These are phyloP conservation scores for Leccinum aurantiacum DNA, from an alignment of 768 basidiomycete species.

Conservation along the genomic window DNA sequence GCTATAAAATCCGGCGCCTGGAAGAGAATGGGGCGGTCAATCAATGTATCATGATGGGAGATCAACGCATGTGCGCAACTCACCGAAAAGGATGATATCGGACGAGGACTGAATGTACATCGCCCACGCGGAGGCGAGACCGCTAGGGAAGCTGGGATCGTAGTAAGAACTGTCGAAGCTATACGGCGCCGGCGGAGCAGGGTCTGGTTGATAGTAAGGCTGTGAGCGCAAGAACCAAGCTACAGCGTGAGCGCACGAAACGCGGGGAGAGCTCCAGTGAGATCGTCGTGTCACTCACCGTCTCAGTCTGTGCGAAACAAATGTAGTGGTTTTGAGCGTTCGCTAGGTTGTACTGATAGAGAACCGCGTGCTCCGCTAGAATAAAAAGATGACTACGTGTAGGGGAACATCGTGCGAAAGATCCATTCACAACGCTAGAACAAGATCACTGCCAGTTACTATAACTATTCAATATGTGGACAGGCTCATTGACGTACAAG, in stretches of 20 bases:
- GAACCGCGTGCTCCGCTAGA: conserved; percentile 44
- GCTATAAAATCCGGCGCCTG: conserved; percentile 49
- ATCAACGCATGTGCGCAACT: conserved; percentile 10
- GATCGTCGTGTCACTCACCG: conserved; percentile 27
- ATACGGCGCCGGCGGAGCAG: conserved; percentile 44
- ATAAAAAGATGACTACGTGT: not conserved
- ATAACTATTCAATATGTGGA: not conserved
- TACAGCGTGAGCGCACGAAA: not conserved
- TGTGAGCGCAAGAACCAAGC: conserved; percentile 10
- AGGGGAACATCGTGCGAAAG: not conserved
- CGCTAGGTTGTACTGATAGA: conserved; percentile 49
- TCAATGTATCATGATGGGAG: conserved; percentile 27
- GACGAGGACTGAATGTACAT: conserved; percentile 34
- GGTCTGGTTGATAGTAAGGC: conserved; percentile 51
- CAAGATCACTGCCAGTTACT: not conserved
- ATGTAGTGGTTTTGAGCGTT: conserved; percentile 48
- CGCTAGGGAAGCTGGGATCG: conserved; percentile 37
- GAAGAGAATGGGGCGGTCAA: accelerated
- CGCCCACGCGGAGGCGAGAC: conserved; percentile 8
- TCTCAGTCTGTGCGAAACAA: conserved; percentile 53
- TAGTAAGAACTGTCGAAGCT: conserved; percentile 31
- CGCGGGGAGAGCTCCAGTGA: not conserved
- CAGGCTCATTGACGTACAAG: conserved; percentile 29
- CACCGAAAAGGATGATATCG: conserved; percentile 45
- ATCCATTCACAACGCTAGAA: conserved; percentile 23